Evolutionary conservation across 441 rosid genomes (phyloP).

Genomic region (Euphorbia celastroides): DNA sequence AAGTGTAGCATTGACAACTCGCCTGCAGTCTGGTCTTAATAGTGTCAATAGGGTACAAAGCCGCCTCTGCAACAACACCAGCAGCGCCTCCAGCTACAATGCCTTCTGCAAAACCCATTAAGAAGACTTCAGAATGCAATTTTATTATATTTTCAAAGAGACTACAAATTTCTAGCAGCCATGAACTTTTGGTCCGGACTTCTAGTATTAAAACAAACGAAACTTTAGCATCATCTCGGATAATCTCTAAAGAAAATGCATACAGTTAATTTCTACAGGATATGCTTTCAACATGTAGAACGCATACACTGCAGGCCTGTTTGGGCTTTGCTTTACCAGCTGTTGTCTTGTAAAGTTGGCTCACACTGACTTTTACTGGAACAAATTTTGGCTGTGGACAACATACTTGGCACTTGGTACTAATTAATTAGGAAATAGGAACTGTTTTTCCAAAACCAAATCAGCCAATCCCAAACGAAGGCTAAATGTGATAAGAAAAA

Average conservation of each 20-base stretch:
- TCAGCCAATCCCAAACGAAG: background rate
- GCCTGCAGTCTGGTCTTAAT: constrained; percentile 43
- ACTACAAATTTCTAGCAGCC: background rate
- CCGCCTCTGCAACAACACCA: constrained; percentile 38
- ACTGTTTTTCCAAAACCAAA: too few relatives aligned
- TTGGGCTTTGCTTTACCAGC: too few relatives aligned
- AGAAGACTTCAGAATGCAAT: background rate
- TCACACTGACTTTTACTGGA: too few relatives aligned
- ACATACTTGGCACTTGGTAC: too few relatives aligned
- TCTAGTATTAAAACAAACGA: background rate
- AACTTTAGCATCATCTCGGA: background rate
- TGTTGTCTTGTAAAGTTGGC: too few relatives aligned
- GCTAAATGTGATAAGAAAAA: background rate
- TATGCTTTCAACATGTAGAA: too few relatives aligned
- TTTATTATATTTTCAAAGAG: background rate
- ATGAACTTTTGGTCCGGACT: background rate
- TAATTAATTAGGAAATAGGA: too few relatives aligned
- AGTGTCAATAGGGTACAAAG: constrained; percentile 41
- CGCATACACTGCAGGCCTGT: too few relatives aligned
- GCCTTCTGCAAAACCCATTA: constrained; percentile 43
- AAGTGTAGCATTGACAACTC: constrained; percentile 5
- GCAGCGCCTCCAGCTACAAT: constrained; percentile 38
- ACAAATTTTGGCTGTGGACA: too few relatives aligned
- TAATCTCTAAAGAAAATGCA: too few relatives aligned
- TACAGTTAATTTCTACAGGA: background rate